A percentile compares a stretch with the other conserved stretches of the same genome.
phyloP scores from a whole-genome alignment of 2,329 filamentous ascomycete genomes.

The Graphilbum ipis-grandicollis region DNA sequence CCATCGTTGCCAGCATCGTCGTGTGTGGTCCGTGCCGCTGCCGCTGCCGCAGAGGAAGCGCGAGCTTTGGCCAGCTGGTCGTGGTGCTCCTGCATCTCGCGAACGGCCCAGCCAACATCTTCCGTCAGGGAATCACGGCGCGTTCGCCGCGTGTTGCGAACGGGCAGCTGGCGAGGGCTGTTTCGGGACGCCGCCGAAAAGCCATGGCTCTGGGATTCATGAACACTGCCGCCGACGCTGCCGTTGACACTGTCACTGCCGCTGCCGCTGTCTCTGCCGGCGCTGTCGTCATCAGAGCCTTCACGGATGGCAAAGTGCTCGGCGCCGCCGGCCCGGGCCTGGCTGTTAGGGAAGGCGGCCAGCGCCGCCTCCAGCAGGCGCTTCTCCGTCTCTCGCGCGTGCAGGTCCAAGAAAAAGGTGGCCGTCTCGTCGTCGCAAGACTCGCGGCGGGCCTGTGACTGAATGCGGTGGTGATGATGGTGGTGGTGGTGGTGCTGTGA shows the following conservation, averaged over 20 bases:
- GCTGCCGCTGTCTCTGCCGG: too few species aligned
- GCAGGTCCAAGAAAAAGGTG: conserved; percentile 61
- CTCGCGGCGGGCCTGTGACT: conserved; percentile 38
- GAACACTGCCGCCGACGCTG: too few species aligned
- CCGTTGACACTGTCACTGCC: too few species aligned
- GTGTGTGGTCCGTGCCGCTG: not conserved
- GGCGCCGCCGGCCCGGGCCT: conserved; percentile 49
- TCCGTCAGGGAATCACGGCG: conserved; percentile 45
- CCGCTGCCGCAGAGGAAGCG: not conserved
- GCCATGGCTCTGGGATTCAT: not conserved
- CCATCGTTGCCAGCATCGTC: too few species aligned
- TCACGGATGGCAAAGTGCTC: conserved; percentile 54
- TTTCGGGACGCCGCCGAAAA: not conserved
- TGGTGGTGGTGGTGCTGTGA: too few species aligned
- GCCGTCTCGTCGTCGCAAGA: conserved; percentile 60
- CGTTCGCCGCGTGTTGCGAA: conserved; percentile 9
- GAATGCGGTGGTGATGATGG: conserved; percentile 18
- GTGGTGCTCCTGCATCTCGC: conserved; percentile 65
- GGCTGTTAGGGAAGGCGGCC: conserved; percentile 59
- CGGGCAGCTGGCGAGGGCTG: not conserved
- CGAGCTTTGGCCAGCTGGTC: conserved; percentile 39
- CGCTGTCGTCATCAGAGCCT: conserved; percentile 38
- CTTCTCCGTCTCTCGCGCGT: conserved; percentile 62
- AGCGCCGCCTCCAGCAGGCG: conserved; percentile 57
- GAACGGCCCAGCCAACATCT: conserved; percentile 53